Base-by-base conservation (phyloP, 1,284 basidiomycete species). In the Filobasidium uniguttulatum region DNA sequence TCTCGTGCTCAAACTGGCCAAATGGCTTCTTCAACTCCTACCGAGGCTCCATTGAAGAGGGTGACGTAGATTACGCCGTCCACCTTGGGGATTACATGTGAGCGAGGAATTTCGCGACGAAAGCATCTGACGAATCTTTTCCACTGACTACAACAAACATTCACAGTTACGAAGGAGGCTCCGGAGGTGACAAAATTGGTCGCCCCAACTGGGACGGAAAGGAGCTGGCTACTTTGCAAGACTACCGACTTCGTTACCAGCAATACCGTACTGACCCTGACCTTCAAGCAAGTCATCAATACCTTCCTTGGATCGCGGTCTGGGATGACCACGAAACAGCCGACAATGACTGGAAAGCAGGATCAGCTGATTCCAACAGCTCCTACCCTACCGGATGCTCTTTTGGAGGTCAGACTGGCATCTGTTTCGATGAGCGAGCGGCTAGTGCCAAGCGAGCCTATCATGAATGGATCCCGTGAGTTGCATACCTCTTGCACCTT, bases 1-100 rank as follows among this genome's bases (percentile, higher is more conserved):
- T 57, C 51, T 57, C 55, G 28, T 80, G 77, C 59, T 78, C 77
- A 19, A 76, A 75, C 50, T 75, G 71, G 34, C 57, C 55, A 23
- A 59, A 62, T 73, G 80, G 81, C 1, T 81, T 73, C 64, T 82
- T 82, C 71, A 81, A 81, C 60, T 78, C 79, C 12, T 83, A 81
- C 60, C 75, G 76, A 8, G 71, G 75, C 43, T 77, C 78, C 1
- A 74, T 77, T 19, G 74, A 74, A 48, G 76, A 78, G 56, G 75
- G 76, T 10, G 70, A 71, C 23, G 72, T 77, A 3, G 79, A 82
- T 57, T 67, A 78, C 44, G 79, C 78, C 53, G 60, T 81, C 37
- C 80, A 82, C 58, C 71, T 82, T 23, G 80, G 79, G 12, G 79
- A 81, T 64, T 81, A 81, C 63, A 77, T 62, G 50, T 62, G 53